phyloP scores from a whole-genome alignment of 768 basidiomycete genomes.

The Lentinula aciculospora region DNA sequence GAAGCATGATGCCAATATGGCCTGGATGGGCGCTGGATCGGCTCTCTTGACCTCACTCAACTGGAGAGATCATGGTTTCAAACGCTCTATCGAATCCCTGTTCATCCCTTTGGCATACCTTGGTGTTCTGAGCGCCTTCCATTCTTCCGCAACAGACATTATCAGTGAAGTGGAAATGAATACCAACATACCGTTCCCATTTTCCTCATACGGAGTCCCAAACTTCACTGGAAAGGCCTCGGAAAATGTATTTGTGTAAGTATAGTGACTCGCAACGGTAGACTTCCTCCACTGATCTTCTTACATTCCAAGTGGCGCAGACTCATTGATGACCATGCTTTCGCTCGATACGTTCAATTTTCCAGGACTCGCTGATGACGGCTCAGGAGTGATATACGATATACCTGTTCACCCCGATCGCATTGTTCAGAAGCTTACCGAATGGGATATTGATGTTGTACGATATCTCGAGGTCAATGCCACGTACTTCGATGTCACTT shows the following conservation, averaged over 20 bases:
- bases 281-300: not conserved
- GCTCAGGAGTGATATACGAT: not conserved
- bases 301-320: not conserved
- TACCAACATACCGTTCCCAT: not conserved
- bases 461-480: not conserved
- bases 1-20: conserved; percentile 2
- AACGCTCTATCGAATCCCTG: not conserved
- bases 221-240: not conserved
- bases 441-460: not conserved
- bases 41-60: not conserved
- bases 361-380: not conserved
- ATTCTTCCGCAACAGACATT: not conserved
- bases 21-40: conserved; percentile 1
- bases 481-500: conserved; percentile 3
- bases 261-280: not conserved
- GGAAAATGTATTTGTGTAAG: not conserved
- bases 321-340: not conserved
- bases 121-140: not conserved
- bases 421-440: not conserved
- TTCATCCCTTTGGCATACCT: not conserved
- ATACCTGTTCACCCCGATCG: not conserved
- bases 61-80: not conserved
- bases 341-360: not conserved
- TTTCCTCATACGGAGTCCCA: not conserved
- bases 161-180: not conserved